Base-by-base conservation (phyloP, 805 yeast species). In the Yamadazyma philogaea region DNA sequence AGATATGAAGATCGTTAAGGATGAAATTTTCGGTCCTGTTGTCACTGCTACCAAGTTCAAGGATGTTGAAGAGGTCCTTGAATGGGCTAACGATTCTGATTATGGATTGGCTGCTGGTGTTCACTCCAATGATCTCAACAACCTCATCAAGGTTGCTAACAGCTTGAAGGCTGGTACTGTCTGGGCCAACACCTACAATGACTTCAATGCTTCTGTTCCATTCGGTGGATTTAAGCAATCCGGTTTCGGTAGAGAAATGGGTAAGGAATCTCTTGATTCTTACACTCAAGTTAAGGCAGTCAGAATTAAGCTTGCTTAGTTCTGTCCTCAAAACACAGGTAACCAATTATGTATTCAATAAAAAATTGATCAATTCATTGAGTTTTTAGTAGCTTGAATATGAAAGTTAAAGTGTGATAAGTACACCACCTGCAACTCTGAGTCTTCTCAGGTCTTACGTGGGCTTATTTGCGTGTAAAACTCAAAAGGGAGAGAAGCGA, bases 1-100 rank as follows among this genome's bases (percentile, higher is more conserved):
- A 61, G 72, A 80, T 59, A 81, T 80, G 83, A 71, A 74, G 52
- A 81, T 90, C 62, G 88, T 86, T 54, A 78, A 74, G 63, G 96
- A 89, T 63, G 97, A 89, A 75, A 87, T 89, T 62, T 89, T 90
- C 56, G 98, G 98, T 44, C 98, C 98, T 30, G 93, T 90, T 45
- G 91, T 87, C 46, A 81, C 89, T 17, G 78, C 87, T 46, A 72
- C 85, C 56, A 88, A 87, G 73, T 90, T 90, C 72, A 72, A 74
- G 57, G 80, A 87, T 50, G 81, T 81, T 50, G 96, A 87, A 50
- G 95, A 91, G 61, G 96, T 81, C 40, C 74, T 90, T 41, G 68
- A 63, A 45, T 64, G 74, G 60, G 96, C 96, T 40, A 91, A 90
- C 68, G 84, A 84, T 66, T 75, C 90, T 28, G 74, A 71, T 42